Evolutionary conservation across 257 asterid genomes (phyloP).

Genomic region (Petrea volubilis): DNA sequence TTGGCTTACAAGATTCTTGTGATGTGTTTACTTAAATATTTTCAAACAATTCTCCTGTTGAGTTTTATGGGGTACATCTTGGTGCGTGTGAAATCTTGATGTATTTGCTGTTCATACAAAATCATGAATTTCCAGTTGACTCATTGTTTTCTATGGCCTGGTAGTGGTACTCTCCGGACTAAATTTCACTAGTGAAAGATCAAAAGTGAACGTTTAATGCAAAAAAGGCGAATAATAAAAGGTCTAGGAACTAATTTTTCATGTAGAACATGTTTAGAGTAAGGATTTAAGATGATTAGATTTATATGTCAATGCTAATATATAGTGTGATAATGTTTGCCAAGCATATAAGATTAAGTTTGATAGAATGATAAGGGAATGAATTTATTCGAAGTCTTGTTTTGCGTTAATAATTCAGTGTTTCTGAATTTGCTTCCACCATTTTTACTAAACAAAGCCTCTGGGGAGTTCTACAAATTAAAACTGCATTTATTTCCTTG

Average conservation of each 20-base stretch:
- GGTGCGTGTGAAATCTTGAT: neutral
- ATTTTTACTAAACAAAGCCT: neutral
- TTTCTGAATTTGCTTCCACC: neutral
- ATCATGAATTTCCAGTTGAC: neutral
- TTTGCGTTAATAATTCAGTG: neutral
- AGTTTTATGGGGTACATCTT: neutral
- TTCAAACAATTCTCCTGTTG: neutral
- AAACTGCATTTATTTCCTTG: no score
- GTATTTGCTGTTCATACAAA: neutral
- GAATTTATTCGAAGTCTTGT: neutral
- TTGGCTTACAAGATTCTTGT: neutral
- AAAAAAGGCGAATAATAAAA: neutral
- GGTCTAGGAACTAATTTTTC: neutral
- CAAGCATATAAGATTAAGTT: neutral
- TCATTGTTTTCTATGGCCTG: neutral
- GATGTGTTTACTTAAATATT: neutral
- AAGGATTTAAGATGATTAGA: neutral
- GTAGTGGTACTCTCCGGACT: neutral
- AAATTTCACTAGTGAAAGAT: neutral
- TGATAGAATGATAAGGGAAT: neutral
- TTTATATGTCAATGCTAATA: no score
- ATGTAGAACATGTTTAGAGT: neutral
- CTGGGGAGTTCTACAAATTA: no score
- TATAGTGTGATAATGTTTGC: neutral
- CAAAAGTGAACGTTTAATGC: neutral